phyloP scores from a whole-genome alignment of 352 stramenopile genomes.

The Thalassiosira mediterranea region DNA sequence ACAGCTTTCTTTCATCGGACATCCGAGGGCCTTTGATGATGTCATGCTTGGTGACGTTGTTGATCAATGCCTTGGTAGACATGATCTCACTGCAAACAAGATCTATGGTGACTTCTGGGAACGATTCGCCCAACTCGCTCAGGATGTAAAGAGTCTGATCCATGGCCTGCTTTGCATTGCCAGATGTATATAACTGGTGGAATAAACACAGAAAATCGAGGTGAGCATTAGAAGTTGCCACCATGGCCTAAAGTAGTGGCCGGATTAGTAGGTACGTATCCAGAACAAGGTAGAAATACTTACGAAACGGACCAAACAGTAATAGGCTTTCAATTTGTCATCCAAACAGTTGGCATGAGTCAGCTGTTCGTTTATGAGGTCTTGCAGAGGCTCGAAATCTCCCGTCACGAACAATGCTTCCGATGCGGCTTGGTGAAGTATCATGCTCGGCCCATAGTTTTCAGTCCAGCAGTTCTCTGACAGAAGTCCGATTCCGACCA shows the following conservation, averaged over 20 bases:
- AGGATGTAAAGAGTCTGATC: background rate
- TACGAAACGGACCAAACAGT: conserved; percentile 26
- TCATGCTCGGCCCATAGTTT: background rate
- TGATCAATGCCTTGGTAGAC: conserved; percentile 19
- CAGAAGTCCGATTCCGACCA: conserved; percentile 2
- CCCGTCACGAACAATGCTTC: conserved; percentile 10
- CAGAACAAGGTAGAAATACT: too few relatives aligned
- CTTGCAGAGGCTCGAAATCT: background rate
- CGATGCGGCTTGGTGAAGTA: conserved; percentile 3
- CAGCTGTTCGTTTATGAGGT: conserved; percentile 6
- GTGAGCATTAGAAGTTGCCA: too few relatives aligned
- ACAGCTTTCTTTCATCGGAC: background rate
- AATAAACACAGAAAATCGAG: too few relatives aligned
- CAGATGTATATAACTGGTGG: too few relatives aligned
- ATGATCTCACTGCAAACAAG: conserved; percentile 12
- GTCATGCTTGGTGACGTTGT: conserved; percentile 7
- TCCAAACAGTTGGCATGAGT: conserved; percentile 15
- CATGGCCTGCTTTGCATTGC: background rate
- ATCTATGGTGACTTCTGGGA: conserved; percentile 10
- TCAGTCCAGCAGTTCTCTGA: background rate
- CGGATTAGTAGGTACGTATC: too few relatives aligned
- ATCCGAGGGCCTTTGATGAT: conserved; percentile 15
- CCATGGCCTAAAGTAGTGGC: too few relatives aligned
- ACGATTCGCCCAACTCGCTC: conserved; percentile 12
- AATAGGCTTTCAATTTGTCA: conserved; percentile 36